Base-by-base conservation (phyloP, 805 yeast genomes). In the Jamesozyma gamospora region DNA sequence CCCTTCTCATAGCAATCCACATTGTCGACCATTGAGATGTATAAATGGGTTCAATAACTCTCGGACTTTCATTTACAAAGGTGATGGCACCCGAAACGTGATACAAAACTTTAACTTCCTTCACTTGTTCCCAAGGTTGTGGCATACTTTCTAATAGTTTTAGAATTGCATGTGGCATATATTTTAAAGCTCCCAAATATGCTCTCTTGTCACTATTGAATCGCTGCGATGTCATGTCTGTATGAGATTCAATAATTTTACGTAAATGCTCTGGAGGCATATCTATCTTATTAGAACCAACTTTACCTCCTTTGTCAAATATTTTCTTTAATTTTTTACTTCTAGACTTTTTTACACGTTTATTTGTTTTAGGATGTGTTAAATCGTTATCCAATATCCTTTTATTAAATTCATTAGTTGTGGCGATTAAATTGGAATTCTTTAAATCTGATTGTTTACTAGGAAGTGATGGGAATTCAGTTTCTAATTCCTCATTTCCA, bases 81-180 rank as follows among this genome's bases (percentile, higher is more conserved):
- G 98, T 86, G 15, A 92, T 81, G 12, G 98, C 96, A 19, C 98
- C 98, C 0, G 92, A 77, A 16, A 73, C 72, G 54, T 92, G 99
- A 57, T 92, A 92, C 32, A 90, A 61, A 6, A 90, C 97, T 42
- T 74, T 77, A 17, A 92, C 97, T 33, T 83, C 94, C 45, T 83
- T 83, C 1, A 72, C 65, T 38, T 76, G 74, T 58, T 92, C 97
- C 99, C 99, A 92, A 1, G 99, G 99, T 56, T 87, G 95, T 0
- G 99, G 99, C 90, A 92, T 90, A 54, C 86, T 87, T 53, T 92
- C 98, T 30, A 92, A 55, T 30, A 92, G 70, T 59, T 92, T 92
- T 48, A 87, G 61, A 3, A 87, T 74, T 0, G 98, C 96, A 63
- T 90, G 97, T 0, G 99, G 99, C 79, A 94, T 74, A 63, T 82